Evolutionary conservation across 352 stramenopile species (phyloP), one percentile per base, ranked within the genome.

Genomic region (Pythium brassicae): DNA sequence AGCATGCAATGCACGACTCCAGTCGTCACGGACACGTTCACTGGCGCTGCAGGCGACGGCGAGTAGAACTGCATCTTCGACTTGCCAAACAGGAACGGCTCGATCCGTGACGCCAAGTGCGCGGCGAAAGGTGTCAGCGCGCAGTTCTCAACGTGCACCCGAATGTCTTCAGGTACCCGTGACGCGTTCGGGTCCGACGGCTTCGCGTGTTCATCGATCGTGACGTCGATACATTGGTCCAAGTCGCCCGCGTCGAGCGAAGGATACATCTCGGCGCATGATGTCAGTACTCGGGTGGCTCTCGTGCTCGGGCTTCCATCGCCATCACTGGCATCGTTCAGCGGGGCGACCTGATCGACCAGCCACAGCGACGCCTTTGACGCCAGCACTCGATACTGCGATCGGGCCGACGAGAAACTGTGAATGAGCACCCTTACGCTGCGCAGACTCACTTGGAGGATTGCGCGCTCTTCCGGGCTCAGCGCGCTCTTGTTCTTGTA

Each of bases 21-120:
- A 26, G 81, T 89, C 2, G 78, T 83, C 27, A 89, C 73, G 0
- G 81, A 91, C 17, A 89, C 57, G 22, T 75, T 75, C 40, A 86
- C 53, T 0, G 72, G 65, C 12, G 39, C 46, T 0, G 58, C 57
- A 15, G 63, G 59, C 22, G 59, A 54, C 39, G 73, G 68, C 15
- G 59, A 57, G 46, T 80, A 80, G 2, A 66, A 59, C 9, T 56
- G 55, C 34, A 87, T 54, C 4, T 62, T 54, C 4, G 75, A 71
- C 39, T 83, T 58, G n/a, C 74, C 68, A 3, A 66, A 67, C 23
- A 85, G 39, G 32, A 88, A 85, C 3, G 77, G 74, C 42, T 71
- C 62, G 5, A 78, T 35, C 7, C 78, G 62, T 39, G 76, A 68
- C 6, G 72, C 70, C 27, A 90, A 68, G 25, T 81, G 69, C 4